Evolutionary conservation across 2,329 filamentous ascomycete genomes (phyloP), one percentile per base, ranked within the genome.

Genomic region (Sarocladiaceae sp.): DNA sequence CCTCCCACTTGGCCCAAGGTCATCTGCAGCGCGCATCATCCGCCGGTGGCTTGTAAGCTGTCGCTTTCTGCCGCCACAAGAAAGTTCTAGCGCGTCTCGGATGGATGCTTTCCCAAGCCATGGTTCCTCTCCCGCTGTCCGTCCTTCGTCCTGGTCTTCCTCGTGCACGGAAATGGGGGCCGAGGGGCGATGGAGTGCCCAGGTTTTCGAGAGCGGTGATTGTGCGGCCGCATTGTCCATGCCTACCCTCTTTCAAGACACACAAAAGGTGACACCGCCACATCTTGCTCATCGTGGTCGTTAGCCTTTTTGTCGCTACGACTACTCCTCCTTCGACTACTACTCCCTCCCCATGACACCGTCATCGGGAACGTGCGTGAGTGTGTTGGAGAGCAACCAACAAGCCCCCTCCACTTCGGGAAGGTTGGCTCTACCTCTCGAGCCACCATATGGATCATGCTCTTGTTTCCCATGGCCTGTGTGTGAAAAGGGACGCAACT

Each of bases 281-380:
- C 28, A 3, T 48, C 15, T 28, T 22, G 7, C 29, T 15, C 10
- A 7, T 28, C 17, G 10, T 48, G n/a, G n/a, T n/a, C n/a, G n/a
- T n/a, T n/a, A n/a, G n/a, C n/a, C 28, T 20, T 13, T 48, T 26
- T 33, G 4, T 31, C 15, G 17, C 15, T 17, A 5, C 15, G 26
- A 28, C 40, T 46, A 13, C 26, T 28, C 44, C 26, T 31, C 26
- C 26, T 3, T 31, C 22, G 22, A 8, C 26, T n/a, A n/a, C n/a
- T n/a, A 11, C 23, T 18, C 33, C 18, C 11, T 20, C 37, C 44
- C 44, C 44, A 48, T 48, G 44, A 48, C 44, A 48, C 26, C 44
- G 44, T 48, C 44, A 48, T 48, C 44, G 44, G 44, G 44, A 48
- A 48, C 44, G 44, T 48, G 44, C 44, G 44, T 48, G 22, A 13